A percentile compares a stretch with the other conserved stretches of the same genome.
These are phyloP conservation scores for Chloris gayana DNA, from an alignment of 176 grass and related monocot species.

Conservation along the genomic window DNA sequence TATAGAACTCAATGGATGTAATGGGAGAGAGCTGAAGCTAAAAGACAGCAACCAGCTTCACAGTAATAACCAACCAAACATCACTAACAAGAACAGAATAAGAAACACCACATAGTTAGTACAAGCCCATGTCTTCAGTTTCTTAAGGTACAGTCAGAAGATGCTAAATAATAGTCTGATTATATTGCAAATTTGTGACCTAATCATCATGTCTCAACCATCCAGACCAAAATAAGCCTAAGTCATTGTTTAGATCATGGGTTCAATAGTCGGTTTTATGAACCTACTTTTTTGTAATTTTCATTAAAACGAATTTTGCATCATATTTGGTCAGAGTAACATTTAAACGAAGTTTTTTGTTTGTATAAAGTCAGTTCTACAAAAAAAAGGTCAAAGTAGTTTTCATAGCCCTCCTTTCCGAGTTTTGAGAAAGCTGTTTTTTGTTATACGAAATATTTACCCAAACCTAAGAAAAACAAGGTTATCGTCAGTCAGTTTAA, in stretches of 20 bases:
- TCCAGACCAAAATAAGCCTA: background rate
- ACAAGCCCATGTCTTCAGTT: background rate
- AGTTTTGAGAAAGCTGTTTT: background rate
- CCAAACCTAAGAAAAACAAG: background rate
- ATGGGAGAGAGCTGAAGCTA: constrained; percentile 6
- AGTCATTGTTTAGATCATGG: background rate
- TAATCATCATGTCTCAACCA: background rate
- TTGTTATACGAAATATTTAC: background rate
- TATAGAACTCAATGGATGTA: constrained; percentile 13
- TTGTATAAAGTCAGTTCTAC: no score
- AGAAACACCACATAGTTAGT: constrained; percentile 10
- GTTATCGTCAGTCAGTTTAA: background rate
- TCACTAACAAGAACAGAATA: constrained; percentile 21
- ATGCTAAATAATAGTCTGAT: background rate
- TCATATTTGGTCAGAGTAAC: no score
- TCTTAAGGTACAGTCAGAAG: background rate
- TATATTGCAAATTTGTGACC: background rate
- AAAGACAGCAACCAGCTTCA: constrained; percentile 1
- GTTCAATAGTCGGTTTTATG: background rate
- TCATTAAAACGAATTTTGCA: no score
- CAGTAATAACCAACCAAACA: constrained; percentile 1
- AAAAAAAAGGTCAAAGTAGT: no score
- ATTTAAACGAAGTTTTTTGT: no score
- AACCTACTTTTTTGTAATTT: background rate
- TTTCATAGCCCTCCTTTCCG: no score